Conservation (phyloP, 2,329 filamentous ascomycete species). For the Cercospora beticola region DNA sequence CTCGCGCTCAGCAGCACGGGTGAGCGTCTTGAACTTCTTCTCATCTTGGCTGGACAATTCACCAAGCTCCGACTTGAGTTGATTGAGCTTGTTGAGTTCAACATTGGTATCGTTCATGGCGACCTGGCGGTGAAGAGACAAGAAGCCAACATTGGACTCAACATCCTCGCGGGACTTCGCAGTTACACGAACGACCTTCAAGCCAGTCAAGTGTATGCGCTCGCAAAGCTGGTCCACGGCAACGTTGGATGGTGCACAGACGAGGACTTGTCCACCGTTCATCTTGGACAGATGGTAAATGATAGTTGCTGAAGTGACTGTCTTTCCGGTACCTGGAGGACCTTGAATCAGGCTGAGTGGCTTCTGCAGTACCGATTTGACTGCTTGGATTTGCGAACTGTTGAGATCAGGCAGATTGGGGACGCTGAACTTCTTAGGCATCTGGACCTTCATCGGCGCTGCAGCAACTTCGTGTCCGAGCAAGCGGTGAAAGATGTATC, state of each 20-base stretch:
- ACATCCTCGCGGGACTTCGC: slow-evolving; percentile 98
- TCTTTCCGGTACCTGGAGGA: slow-evolving; percentile 95
- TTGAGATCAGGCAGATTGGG: slow-evolving; percentile 93
- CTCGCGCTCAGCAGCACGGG: slow-evolving; percentile 88
- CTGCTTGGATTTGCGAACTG: slow-evolving; percentile 90
- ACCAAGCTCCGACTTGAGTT: slow-evolving; percentile 86
- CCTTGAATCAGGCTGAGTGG: slow-evolving; percentile 95
- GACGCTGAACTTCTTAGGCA: slow-evolving; percentile 96
- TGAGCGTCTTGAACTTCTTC: slow-evolving; percentile 97
- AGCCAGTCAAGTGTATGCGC: slow-evolving; percentile 86
- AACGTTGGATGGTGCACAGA: slow-evolving; percentile 97
- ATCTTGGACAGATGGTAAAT: slow-evolving; percentile 97
- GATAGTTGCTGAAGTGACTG: slow-evolving; percentile 95
- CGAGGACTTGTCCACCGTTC: slow-evolving; percentile 89
- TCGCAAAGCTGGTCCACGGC: slow-evolving; percentile 98
- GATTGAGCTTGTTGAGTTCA: slow-evolving; percentile 86
- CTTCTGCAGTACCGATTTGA: slow-evolving; percentile 91
- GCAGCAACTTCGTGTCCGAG: slow-evolving; percentile 93
- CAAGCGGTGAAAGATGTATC: slow-evolving; percentile 96
- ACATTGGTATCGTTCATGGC: slow-evolving; percentile 94
- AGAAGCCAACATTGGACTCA: slow-evolving; percentile 93
- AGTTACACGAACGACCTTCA: slow-evolving; percentile 97
- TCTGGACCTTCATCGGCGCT: slow-evolving; percentile 89
- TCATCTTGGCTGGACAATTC: slow-evolving; percentile 94
- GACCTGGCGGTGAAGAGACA: slow-evolving; percentile 94